phyloP scores from a whole-genome alignment of 495 filamentous ascomycete species.

The Xylaria palmicola region DNA sequence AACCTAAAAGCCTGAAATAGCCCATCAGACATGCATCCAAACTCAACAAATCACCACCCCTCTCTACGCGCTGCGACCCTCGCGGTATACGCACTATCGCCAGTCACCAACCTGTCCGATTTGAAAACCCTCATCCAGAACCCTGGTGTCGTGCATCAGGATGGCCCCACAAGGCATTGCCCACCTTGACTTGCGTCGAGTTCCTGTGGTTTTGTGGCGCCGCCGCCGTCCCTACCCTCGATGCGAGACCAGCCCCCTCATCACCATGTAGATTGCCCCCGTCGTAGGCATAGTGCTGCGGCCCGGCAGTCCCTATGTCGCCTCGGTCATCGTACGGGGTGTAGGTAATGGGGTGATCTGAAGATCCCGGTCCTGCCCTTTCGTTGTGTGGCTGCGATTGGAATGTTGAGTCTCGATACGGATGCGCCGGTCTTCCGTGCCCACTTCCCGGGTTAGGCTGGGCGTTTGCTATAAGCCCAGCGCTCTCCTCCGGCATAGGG shows the following conservation, averaged over 20 bases:
- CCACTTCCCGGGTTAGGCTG: conserved; percentile 42
- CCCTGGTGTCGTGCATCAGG: conserved; percentile 5
- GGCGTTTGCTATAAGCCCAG: conserved; percentile 47
- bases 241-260: conserved; percentile 15
- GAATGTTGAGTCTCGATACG: conserved; percentile 20
- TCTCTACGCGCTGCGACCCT: neutral
- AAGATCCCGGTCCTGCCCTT: conserved; percentile 15
- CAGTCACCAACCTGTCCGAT: neutral
- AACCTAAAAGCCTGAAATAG: neutral
- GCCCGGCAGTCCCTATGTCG: conserved; percentile 28
- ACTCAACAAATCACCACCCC: neutral
- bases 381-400: conserved; percentile 29
- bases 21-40: conserved; percentile 1
- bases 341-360: conserved; percentile 12
- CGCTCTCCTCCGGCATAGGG: conserved; percentile 40
- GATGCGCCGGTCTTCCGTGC: conserved; percentile 15
- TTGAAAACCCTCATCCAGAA: neutral
- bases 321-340: conserved; percentile 24
- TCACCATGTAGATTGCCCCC: conserved; percentile 6
- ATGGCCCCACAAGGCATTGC: conserved; percentile 29
- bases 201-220: conserved; percentile 13
- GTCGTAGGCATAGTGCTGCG: conserved; percentile 21
- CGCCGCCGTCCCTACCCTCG: conserved; percentile 16
- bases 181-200: conserved; percentile 24
- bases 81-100: neutral